phyloP scores from a whole-genome alignment of 768 basidiomycete species.

The Trametes villosa region DNA sequence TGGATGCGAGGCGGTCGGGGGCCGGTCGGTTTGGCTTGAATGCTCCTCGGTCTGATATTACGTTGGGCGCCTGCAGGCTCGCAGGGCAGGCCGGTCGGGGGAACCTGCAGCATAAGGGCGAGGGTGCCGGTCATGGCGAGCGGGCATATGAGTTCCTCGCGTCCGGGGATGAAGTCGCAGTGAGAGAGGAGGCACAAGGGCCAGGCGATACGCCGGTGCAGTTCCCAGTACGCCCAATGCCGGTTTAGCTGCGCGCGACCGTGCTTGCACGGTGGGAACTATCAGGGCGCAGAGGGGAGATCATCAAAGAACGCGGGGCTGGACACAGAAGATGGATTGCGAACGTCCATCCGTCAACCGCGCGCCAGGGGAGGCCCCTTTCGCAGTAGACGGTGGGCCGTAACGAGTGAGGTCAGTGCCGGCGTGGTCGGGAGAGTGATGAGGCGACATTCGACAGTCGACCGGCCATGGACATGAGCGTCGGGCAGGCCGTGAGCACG shows the following conservation, averaged over 20 bases:
- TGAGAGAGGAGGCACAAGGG: constrained; percentile 7
- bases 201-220: not conserved
- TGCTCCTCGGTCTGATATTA: not conserved
- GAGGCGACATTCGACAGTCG: too few relatives aligned
- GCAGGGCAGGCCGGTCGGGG: constrained; percentile 9
- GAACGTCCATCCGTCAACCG: constrained; percentile 11
- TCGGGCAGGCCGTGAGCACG: too few relatives aligned
- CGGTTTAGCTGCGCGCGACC: constrained; percentile 12
- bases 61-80: not conserved
- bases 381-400: not conserved
- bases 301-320: constrained; percentile 14
- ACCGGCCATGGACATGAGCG: too few relatives aligned
- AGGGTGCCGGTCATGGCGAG: constrained; percentile 6
- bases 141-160: not conserved
- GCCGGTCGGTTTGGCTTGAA: constrained; percentile 7
- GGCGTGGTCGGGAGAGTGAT: too few relatives aligned
- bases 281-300: constrained; percentile 15
- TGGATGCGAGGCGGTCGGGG: constrained; percentile 16
- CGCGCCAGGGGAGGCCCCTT: constrained; percentile 2
- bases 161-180: not conserved
- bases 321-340: constrained; percentile 22
- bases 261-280: constrained; percentile 12
- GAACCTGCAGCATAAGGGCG: constrained; percentile 10
- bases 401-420: too few relatives aligned
- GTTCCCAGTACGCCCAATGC: not conserved